Evolutionary conservation across 2,329 filamentous ascomycete genomes (phyloP).

Genomic region (Botrytis elliptica): DNA sequence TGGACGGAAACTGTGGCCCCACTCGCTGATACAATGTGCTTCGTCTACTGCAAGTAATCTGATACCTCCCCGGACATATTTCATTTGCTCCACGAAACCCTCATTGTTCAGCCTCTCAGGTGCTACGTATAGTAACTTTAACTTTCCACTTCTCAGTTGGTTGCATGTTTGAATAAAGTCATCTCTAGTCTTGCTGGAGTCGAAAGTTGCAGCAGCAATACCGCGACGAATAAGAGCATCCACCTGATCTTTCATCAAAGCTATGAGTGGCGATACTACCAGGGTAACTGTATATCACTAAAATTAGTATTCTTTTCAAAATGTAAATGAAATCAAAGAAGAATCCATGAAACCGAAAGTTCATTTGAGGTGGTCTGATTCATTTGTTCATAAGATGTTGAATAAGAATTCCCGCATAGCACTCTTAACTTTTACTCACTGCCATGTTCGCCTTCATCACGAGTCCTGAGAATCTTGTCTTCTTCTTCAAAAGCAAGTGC

Average conservation of each 20-base stretch:
- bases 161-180: constrained; percentile 45
- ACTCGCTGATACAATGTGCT: constrained; percentile 59
- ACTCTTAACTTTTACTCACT: constrained; percentile 25
- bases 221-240: constrained; percentile 51
- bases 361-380: not conserved
- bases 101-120: constrained; percentile 62
- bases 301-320: not conserved
- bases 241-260: constrained; percentile 61
- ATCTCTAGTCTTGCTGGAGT: constrained; percentile 52
- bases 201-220: constrained; percentile 53
- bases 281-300: constrained; percentile 45
- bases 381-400: not conserved
- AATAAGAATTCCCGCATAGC: not conserved
- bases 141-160: constrained; percentile 46
- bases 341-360: not conserved
- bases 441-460: constrained; percentile 38
- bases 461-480: constrained; percentile 38
- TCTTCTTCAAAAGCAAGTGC: constrained; percentile 45
- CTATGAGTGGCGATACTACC: constrained; percentile 56
- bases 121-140: constrained; percentile 57
- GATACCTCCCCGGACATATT: constrained; percentile 53
- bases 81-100: constrained; percentile 56
- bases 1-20: constrained; percentile 51
- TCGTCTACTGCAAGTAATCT: constrained; percentile 58
- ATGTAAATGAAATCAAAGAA: not conserved